These are phyloP conservation scores for Prorocentrum cordatum DNA, from an alignment of 169 alveolate genomes.

Conservation along the genomic window DNA sequence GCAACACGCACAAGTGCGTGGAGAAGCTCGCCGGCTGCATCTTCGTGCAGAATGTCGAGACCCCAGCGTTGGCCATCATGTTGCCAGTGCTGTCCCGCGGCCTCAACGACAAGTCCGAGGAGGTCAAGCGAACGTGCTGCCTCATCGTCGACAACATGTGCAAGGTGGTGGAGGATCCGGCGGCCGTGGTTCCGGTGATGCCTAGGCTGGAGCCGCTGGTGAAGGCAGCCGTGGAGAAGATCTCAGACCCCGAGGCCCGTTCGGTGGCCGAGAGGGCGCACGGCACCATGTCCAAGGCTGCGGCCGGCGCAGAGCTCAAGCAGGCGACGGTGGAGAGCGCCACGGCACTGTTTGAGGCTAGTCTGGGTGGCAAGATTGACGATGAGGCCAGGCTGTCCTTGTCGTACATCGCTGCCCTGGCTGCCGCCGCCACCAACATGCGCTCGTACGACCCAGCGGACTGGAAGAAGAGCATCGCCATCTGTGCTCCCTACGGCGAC, in stretches of 20 bases:
- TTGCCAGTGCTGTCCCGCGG: conserved; percentile 70
- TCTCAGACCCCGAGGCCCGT: conserved; percentile 39
- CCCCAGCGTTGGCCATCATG: conserved; percentile 69
- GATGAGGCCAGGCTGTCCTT: conserved; percentile 23
- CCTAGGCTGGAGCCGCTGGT: conserved; percentile 51
- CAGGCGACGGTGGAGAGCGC: too few relatives aligned
- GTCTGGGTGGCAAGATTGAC: conserved; percentile 13
- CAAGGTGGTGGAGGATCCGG: conserved; percentile 53
- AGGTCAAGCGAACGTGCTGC: conserved; percentile 68
- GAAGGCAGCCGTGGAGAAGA: conserved; percentile 40
- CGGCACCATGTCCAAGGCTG: conserved; percentile 41
- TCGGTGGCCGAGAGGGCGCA: conserved; percentile 51
- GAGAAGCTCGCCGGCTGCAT: conserved; percentile 51
- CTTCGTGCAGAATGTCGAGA: conserved; percentile 73
- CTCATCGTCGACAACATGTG: conserved; percentile 72
- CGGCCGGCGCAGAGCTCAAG: neutral
- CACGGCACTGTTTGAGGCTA: conserved; percentile 1
- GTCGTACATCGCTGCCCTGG: conserved; percentile 28
- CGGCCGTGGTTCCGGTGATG: conserved; percentile 41
- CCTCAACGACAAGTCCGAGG: conserved; percentile 52
- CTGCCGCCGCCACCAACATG: conserved; percentile 57
- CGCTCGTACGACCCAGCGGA: conserved; percentile 7
- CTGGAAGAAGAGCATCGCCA: neutral
- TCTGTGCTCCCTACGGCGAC: conserved; percentile 12
- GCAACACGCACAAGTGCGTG: conserved; percentile 48